phyloP scores from a whole-genome alignment of 345 rosid genomes.

The Boechera divaricarpa region DNA sequence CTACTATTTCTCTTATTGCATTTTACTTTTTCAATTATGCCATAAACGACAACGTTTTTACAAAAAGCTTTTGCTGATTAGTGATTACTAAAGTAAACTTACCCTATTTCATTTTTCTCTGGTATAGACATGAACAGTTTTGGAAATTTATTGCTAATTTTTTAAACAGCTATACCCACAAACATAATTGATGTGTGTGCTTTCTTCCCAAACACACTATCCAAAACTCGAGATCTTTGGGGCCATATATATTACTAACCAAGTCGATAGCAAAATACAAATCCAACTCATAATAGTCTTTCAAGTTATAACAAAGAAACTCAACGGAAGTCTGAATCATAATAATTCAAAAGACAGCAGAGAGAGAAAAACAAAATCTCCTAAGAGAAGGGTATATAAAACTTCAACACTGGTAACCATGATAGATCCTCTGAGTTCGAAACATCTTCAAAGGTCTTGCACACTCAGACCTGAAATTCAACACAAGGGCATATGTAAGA shows the following conservation, averaged over 20 bases:
- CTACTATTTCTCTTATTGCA: too few relatives aligned
- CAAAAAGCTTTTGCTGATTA: too few relatives aligned
- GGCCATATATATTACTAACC: neutral
- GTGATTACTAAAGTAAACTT: too few relatives aligned
- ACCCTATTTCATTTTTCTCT: too few relatives aligned
- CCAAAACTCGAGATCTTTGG: neutral
- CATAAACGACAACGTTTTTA: too few relatives aligned
- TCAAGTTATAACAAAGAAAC: neutral
- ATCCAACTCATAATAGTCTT: slow-evolving; percentile 11
- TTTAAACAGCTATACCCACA: neutral
- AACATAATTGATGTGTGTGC: neutral
- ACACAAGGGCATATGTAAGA: neutral
- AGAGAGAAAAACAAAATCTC: slow-evolving; percentile 5
- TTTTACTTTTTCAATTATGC: too few relatives aligned
- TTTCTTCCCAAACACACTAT: neutral
- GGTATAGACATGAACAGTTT: too few relatives aligned
- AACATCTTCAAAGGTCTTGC: slow-evolving; percentile 59
- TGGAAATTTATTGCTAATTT: too few relatives aligned
- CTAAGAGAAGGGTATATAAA: neutral
- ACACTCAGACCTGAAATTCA: slow-evolving; percentile 74
- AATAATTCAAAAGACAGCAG: slow-evolving; percentile 17
- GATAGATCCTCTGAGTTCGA: neutral
- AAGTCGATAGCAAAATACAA: slow-evolving; percentile 23
- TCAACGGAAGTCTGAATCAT: slow-evolving; percentile 1
- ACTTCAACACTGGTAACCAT: slow-evolving; percentile 7